Percentiles rank a stretch among this genome's conserved stretches.
Conservation (phyloP, 768 basidiomycete species). For the Gloeophyllum trabeum region DNA sequence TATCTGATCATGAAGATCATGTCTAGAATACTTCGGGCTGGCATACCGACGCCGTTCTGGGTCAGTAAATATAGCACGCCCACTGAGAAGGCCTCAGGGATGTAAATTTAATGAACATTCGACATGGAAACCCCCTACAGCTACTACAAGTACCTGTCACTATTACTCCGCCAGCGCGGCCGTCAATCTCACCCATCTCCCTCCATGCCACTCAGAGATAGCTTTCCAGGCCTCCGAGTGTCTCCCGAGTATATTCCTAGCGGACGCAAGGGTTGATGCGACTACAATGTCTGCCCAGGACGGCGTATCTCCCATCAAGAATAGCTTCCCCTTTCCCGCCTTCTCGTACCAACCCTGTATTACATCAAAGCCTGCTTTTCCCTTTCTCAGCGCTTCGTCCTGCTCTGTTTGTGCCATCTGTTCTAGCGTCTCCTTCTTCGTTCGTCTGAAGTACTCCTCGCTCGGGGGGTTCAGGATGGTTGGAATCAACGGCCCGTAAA, state of each 20-base stretch:
- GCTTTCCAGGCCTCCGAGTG: slow-evolving; percentile 21
- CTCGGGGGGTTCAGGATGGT: slow-evolving; percentile 16
- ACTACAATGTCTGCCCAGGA: slow-evolving; percentile 25
- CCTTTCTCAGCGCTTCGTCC: slow-evolving; percentile 16
- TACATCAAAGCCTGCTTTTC: slow-evolving; percentile 13
- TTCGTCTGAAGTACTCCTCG: slow-evolving; percentile 20
- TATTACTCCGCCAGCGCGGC: slow-evolving; percentile 20
- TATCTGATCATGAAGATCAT: too few species aligned
- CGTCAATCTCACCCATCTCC: slow-evolving; percentile 25
- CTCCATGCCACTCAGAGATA: slow-evolving; percentile 23
- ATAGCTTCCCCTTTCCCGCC: slow-evolving; percentile 15
- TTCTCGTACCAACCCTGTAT: slow-evolving; percentile 20
- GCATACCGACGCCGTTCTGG: too few species aligned
- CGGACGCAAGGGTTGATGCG: slow-evolving; percentile 23
- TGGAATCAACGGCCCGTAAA: neutral
- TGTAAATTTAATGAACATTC: too few species aligned
- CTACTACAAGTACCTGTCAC: too few species aligned
- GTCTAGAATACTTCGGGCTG: too few species aligned
- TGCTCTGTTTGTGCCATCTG: slow-evolving; percentile 20
- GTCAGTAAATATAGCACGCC: too few species aligned
- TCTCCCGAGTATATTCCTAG: slow-evolving; percentile 15
- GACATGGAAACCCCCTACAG: too few species aligned
- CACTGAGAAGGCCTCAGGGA: too few species aligned
- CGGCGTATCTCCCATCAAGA: slow-evolving; percentile 21
- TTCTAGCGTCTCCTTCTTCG: slow-evolving; percentile 20